Percentiles rank a stretch among this genome's conserved stretches.
Evolutionary conservation across 2,329 filamentous ascomycete genomes (phyloP).

Genomic region (Botrytis galanthina): DNA sequence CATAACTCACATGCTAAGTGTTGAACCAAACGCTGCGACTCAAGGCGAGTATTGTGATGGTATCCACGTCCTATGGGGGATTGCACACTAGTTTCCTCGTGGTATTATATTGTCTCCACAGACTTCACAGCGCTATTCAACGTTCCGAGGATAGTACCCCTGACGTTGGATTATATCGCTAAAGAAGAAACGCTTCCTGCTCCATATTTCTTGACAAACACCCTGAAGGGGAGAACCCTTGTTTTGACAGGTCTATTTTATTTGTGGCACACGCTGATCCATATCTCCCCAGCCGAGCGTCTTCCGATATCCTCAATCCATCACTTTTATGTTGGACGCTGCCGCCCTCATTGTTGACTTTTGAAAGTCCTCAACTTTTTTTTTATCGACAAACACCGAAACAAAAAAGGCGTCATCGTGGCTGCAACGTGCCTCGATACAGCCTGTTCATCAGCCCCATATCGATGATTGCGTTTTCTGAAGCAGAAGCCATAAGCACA

Average conservation of each 20-base stretch:
- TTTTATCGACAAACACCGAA: conserved; percentile 15
- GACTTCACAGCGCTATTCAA: conserved; percentile 10
- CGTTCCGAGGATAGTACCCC: conserved; percentile 14
- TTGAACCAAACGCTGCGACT: conserved; percentile 14
- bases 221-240: conserved; percentile 19
- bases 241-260: conserved; percentile 21
- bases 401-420: conserved; percentile 20
- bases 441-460: conserved; percentile 6
- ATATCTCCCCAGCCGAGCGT: conserved; percentile 22
- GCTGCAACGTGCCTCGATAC: conserved; percentile 21
- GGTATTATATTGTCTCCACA: conserved; percentile 19
- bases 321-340: conserved; percentile 21
- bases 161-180: conserved; percentile 10
- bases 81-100: conserved; percentile 13
- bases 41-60: conserved; percentile 13
- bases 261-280: conserved; percentile 23
- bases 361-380: conserved; percentile 7
- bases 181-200: conserved; percentile 10
- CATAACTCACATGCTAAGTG: conserved; percentile 12
- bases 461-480: conserved; percentile 22
- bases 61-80: conserved; percentile 18
- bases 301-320: conserved; percentile 17
- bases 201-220: conserved; percentile 18
- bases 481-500: conserved; percentile 20
- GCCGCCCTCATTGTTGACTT: conserved; percentile 16